These are phyloP conservation scores for Rhododendron griersonianum DNA, from an alignment of 148 eudicot genomes.

Conservation along the genomic window DNA sequence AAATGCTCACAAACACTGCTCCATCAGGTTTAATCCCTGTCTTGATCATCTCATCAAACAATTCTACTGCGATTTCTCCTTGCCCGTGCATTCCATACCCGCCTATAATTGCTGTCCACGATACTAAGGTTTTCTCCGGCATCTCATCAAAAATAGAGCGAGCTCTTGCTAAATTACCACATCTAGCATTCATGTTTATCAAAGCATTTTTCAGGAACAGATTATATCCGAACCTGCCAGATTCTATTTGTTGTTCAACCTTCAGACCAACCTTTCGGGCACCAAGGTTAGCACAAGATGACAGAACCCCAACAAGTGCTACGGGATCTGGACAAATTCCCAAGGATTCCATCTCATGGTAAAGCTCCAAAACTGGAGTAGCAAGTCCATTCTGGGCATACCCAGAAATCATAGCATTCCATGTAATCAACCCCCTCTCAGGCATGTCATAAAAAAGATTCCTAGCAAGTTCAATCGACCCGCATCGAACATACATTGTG, in stretches of 20 bases:
- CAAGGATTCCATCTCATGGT: conserved; percentile 37
- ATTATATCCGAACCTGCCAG: conserved; percentile 36
- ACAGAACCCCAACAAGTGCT: conserved; percentile 66
- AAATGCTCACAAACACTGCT: conserved; percentile 54
- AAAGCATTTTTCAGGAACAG: conserved; percentile 48
- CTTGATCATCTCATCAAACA: conserved; percentile 65
- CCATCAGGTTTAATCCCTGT: conserved; percentile 58
- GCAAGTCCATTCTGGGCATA: conserved; percentile 75
- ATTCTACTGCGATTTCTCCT: conserved; percentile 53
- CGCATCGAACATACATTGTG: conserved; percentile 64
- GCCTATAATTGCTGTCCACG: conserved; percentile 76
- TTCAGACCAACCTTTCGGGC: conserved; percentile 48
- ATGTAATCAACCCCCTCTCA: conserved; percentile 57
- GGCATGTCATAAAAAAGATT: conserved; percentile 53
- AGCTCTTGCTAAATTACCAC: conserved; percentile 70
- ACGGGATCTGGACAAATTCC: conserved; percentile 54
- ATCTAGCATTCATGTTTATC: conserved; percentile 72
- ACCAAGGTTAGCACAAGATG: conserved; percentile 80
- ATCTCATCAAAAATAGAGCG: conserved; percentile 49
- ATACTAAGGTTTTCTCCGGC: conserved; percentile 52
- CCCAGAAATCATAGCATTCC: conserved; percentile 87
- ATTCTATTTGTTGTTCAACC: conserved; percentile 51
- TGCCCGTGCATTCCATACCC: conserved; percentile 83
- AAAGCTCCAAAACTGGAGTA: conserved; percentile 54
- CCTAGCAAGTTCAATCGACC: conserved; percentile 44